Evolutionary conservation across 768 basidiomycete genomes (phyloP).

Genomic region (Trametes cinnabarina): DNA sequence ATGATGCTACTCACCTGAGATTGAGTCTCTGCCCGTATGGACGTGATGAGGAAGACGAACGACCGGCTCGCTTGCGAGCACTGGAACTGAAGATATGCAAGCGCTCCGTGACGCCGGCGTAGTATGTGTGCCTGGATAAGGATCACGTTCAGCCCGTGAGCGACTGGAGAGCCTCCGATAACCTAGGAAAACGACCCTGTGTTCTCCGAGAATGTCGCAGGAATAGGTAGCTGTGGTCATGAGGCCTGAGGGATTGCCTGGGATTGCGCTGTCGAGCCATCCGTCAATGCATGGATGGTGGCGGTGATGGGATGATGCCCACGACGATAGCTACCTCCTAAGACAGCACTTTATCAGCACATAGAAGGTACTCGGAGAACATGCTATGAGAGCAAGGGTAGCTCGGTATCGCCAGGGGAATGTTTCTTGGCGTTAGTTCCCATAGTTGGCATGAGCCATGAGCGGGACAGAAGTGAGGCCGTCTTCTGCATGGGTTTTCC

Average conservation of each 20-base stretch:
- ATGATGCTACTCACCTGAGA: too few relatives aligned
- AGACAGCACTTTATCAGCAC: background rate
- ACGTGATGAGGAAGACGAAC: too few relatives aligned
- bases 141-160: background rate
- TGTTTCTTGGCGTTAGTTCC: too few relatives aligned
- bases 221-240: background rate
- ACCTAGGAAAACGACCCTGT: background rate
- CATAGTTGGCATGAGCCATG: too few relatives aligned
- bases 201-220: background rate
- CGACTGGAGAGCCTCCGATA: background rate
- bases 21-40: too few relatives aligned
- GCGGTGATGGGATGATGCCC: background rate
- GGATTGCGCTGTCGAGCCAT: too few relatives aligned
- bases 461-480: too few relatives aligned
- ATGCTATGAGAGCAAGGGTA: background rate
- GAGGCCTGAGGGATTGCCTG: background rate
- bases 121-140: too few relatives aligned
- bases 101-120: too few relatives aligned
- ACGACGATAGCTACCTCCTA: background rate
- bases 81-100: too few relatives aligned
- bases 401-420: background rate
- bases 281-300: constrained; percentile 6
- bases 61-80: too few relatives aligned
- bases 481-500: too few relatives aligned
- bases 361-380: background rate